phyloP scores from a whole-genome alignment of 1,139 yeast genomes.

The Candida neerlandica region DNA sequence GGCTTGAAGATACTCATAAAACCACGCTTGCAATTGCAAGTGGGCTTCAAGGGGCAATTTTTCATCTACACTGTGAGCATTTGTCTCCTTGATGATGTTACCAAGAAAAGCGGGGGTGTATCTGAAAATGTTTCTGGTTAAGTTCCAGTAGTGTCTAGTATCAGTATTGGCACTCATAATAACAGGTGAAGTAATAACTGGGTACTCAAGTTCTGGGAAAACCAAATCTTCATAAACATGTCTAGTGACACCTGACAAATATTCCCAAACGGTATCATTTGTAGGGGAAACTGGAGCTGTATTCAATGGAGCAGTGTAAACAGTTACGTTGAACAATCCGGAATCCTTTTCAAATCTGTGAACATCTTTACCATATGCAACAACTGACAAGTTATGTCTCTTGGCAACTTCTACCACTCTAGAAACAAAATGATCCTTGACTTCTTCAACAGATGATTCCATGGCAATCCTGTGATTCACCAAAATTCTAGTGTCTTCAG shows the following conservation, averaged over 20 bases:
- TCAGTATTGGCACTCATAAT: conserved; percentile 84
- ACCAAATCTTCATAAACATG: conserved; percentile 47
- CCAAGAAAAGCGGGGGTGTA: conserved; percentile 44
- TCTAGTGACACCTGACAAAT: conserved; percentile 47
- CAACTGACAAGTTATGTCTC: conserved; percentile 29
- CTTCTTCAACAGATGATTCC: conserved; percentile 24
- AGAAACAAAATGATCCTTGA: conserved; percentile 25
- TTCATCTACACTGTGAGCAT: conserved; percentile 47
- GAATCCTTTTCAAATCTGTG: conserved; percentile 15
- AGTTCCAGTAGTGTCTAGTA: conserved; percentile 74
- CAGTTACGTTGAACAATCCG: conserved; percentile 30
- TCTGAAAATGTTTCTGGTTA: conserved; percentile 75
- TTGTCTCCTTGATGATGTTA: conserved; percentile 22
- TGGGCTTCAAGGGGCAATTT: conserved; percentile 37
- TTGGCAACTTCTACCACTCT: conserved; percentile 30
- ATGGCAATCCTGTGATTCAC: conserved; percentile 40
- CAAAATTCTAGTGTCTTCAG: conserved; percentile 35
- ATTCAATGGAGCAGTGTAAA: conserved; percentile 24
- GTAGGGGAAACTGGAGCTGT: conserved; percentile 43
- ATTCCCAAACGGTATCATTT: conserved; percentile 41
- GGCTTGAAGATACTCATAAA: conserved; percentile 31
- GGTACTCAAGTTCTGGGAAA: conserved; percentile 33
- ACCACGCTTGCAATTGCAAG: conserved; percentile 46
- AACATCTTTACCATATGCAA: conserved; percentile 24
- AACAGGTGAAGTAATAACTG: conserved; percentile 62